Evolutionary conservation across 2,329 filamentous ascomycete species (phyloP).

Genomic region (Xylaria digitata): DNA sequence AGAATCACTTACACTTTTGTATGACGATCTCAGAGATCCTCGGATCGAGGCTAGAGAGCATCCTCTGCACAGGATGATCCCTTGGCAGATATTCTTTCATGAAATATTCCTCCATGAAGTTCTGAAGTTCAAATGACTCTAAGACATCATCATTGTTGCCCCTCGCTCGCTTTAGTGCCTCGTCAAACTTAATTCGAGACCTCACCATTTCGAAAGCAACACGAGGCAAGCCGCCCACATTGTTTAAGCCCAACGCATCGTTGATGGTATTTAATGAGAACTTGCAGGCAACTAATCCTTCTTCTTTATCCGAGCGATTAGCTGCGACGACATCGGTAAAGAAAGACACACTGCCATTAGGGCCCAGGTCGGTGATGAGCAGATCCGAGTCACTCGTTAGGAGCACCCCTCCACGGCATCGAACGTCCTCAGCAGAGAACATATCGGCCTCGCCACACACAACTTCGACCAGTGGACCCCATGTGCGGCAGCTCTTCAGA

Average conservation of each 20-base stretch:
- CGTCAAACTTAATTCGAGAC: conserved; percentile 30
- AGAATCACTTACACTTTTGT: conserved; percentile 42
- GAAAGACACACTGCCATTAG: conserved; percentile 71
- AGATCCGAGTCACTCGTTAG: conserved; percentile 91
- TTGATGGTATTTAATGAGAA: conserved; percentile 52
- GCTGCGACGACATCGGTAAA: conserved; percentile 68
- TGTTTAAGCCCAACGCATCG: conserved; percentile 37
- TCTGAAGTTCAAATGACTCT: conserved; percentile 35
- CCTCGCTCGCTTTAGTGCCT: conserved; percentile 44
- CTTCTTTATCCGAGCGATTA: conserved; percentile 32
- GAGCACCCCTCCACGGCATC: conserved; percentile 64
- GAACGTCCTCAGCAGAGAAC: conserved; percentile 77
- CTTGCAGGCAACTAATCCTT: conserved; percentile 46
- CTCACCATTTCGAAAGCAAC: conserved; percentile 49
- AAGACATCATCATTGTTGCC: conserved; percentile 45
- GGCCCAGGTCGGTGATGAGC: conserved; percentile 76
- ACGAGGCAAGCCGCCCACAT: conserved; percentile 49
- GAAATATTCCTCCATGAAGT: conserved; percentile 45
- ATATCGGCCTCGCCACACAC: conserved; percentile 88
- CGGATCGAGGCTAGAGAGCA: conserved; percentile 47
- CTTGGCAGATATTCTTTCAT: conserved; percentile 44
- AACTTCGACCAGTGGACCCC: conserved; percentile 61
- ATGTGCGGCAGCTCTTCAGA: conserved; percentile 60
- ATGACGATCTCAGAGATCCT: conserved; percentile 56
- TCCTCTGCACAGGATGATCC: conserved; percentile 43